These are phyloP conservation scores for Sugiyamaella pinicola DNA, from an alignment of 1,139 yeast species.

Conservation along the genomic window DNA sequence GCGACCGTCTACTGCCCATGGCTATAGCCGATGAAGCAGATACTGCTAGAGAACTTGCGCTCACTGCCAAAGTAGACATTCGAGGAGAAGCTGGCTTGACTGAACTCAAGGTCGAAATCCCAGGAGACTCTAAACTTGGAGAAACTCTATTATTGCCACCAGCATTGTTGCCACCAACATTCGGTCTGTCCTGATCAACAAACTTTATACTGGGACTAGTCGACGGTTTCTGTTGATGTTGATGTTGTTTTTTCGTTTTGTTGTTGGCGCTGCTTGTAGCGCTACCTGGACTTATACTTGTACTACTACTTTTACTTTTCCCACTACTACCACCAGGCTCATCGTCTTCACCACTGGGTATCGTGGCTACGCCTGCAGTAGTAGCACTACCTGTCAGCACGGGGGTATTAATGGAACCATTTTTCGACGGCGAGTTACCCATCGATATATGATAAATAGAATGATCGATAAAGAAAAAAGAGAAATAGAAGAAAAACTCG, in stretches of 20 bases:
- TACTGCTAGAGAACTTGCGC: slow-evolving; percentile 5
- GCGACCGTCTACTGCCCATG: slow-evolving; percentile 13
- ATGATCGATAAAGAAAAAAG: not conserved
- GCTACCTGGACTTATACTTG: not conserved
- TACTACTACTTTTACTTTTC: slow-evolving; percentile 24
- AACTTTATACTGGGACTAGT: slow-evolving; percentile 2
- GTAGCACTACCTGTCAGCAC: slow-evolving; percentile 32
- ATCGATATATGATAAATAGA: slow-evolving; percentile 26
- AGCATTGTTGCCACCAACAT: not conserved
- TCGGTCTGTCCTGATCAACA: not conserved
- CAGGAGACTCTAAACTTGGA: slow-evolving; percentile 8
- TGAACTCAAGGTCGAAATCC: slow-evolving; percentile 4
- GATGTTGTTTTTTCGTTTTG: not conserved
- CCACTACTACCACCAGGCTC: slow-evolving; percentile 37
- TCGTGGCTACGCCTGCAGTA: slow-evolving; percentile 26
- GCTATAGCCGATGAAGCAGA: slow-evolving; percentile 10
- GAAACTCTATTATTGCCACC: not conserved
- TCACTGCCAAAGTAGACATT: slow-evolving; percentile 14
- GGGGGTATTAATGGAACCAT: slow-evolving; percentile 34
- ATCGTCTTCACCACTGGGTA: slow-evolving; percentile 31
- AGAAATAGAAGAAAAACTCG: not conserved
- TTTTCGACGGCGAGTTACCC: slow-evolving; percentile 41
- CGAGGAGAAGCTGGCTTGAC: slow-evolving; percentile 17
- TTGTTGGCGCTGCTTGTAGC: not conserved
- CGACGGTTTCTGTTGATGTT: not conserved